These are phyloP conservation scores for Sedum album DNA, from an alignment of 164 flowering plant species.

Conservation along the genomic window DNA sequence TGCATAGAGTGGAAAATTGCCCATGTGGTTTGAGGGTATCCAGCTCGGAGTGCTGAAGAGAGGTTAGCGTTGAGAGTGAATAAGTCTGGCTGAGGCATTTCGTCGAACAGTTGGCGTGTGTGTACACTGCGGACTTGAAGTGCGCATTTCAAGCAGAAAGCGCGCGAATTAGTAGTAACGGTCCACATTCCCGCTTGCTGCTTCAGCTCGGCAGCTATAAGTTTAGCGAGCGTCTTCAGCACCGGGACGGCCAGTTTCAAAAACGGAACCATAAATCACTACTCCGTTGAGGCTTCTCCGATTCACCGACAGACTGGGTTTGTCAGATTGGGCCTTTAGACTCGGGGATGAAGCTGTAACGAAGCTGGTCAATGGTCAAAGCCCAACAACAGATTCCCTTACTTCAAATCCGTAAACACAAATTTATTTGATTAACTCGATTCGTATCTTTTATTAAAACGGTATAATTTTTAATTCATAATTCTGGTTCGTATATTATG, in stretches of 20 bases:
- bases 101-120: constrained; percentile 21
- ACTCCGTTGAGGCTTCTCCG: neutral
- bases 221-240: constrained; percentile 70
- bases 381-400: no score
- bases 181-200: constrained; percentile 46
- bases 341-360: neutral
- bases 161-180: constrained; percentile 70
- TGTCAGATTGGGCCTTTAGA: no score
- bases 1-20: constrained; percentile 27
- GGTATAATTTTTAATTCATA: no score
- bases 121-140: constrained; percentile 23
- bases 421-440: no score
- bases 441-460: no score
- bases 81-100: constrained; percentile 20
- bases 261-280: constrained; percentile 38
- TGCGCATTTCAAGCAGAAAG: no score
- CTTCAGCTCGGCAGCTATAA: constrained; percentile 61
- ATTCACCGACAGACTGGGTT: no score
- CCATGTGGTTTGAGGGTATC: constrained; percentile 26
- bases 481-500: no score
- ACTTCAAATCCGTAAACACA: no score
- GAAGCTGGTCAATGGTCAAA: neutral
- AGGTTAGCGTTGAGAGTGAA: constrained; percentile 30
- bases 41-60: constrained; percentile 19
- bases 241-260: constrained; percentile 74